Evolutionary conservation across 2,329 filamentous ascomycete species (phyloP).

Genomic region (Moelleriella libera): DNA sequence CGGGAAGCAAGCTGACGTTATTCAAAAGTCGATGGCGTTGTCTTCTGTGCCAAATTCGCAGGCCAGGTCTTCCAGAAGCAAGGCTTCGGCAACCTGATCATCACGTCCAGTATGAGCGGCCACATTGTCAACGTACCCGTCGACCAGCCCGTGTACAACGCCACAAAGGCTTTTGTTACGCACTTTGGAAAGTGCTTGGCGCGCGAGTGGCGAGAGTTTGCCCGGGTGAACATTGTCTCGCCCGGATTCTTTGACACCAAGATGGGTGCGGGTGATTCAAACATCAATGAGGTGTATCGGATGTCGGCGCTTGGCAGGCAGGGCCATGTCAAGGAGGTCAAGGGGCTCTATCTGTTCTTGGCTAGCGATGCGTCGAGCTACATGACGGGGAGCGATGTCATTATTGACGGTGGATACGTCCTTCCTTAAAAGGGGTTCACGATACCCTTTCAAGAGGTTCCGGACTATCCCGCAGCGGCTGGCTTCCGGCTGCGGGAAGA

Average conservation of each 20-base stretch:
- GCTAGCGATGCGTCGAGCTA: constrained; percentile 72
- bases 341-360: constrained; percentile 73
- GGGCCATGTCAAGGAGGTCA: constrained; percentile 58
- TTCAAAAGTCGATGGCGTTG: background rate
- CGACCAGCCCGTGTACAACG: constrained; percentile 43
- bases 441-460: too few species aligned
- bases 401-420: constrained; percentile 62
- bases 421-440: constrained; percentile 25
- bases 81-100: constrained; percentile 33
- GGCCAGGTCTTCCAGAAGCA: background rate
- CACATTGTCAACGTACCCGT: constrained; percentile 36
- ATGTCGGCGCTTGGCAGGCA: constrained; percentile 42
- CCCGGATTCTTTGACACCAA: constrained; percentile 37
- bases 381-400: constrained; percentile 59
- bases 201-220: constrained; percentile 42
- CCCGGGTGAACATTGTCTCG: constrained; percentile 38
- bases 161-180: constrained; percentile 38
- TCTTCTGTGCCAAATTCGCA: background rate
- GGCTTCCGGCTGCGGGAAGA: too few species aligned
- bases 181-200: constrained; percentile 42
- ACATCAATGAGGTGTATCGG: constrained; percentile 29
- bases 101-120: constrained; percentile 34
- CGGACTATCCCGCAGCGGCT: too few species aligned
- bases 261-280: constrained; percentile 30
- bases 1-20: constrained; percentile 9